Percentiles rank a stretch among this genome's conserved stretches.
These are phyloP conservation scores for Papiliotrema fonsecae DNA, from an alignment of 1,284 basidiomycete species.

Conservation along the genomic window DNA sequence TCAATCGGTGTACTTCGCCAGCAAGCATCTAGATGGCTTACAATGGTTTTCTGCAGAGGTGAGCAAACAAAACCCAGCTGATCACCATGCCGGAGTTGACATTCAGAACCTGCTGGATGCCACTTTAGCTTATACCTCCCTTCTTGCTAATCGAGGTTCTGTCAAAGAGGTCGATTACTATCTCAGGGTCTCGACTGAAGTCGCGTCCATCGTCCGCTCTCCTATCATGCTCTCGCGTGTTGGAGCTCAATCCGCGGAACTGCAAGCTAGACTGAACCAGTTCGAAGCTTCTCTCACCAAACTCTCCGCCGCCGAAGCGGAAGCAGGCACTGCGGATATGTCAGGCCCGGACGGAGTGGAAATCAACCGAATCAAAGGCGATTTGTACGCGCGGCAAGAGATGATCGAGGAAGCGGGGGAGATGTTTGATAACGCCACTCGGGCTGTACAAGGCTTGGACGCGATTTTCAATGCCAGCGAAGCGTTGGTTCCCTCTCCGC, in stretches of 20 bases:
- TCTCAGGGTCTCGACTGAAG: conserved; percentile 62
- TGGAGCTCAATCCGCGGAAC: conserved; percentile 60
- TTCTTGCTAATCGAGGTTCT: conserved; percentile 67
- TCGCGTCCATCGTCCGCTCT: conserved; percentile 63
- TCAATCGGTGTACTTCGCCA: conserved; percentile 15
- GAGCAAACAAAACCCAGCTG: conserved; percentile 1
- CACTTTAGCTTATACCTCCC: conserved; percentile 59
- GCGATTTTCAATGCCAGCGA: conserved; percentile 30
- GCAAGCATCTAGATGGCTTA: conserved; percentile 53
- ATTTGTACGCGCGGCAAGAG: conserved; percentile 47
- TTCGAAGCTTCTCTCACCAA: conserved; percentile 56
- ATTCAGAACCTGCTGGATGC: conserved; percentile 57
- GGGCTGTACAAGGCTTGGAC: conserved; percentile 33
- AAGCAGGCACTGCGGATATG: conserved; percentile 24
- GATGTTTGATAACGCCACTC: conserved; percentile 39
- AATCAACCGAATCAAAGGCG: conserved; percentile 58
- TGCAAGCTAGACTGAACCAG: conserved; percentile 60
- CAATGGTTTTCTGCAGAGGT: conserved; percentile 70
- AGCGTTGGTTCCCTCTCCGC: conserved; percentile 23
- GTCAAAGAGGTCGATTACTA: conserved; percentile 78
- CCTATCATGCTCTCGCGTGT: conserved; percentile 63
- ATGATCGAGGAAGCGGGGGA: conserved; percentile 55
- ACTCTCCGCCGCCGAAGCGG: conserved; percentile 53
- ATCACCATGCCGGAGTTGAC: neutral
- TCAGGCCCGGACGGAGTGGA: conserved; percentile 56